Base-by-base conservation (phyloP, 352 stramenopile genomes). In the Pythium biforme region DNA sequence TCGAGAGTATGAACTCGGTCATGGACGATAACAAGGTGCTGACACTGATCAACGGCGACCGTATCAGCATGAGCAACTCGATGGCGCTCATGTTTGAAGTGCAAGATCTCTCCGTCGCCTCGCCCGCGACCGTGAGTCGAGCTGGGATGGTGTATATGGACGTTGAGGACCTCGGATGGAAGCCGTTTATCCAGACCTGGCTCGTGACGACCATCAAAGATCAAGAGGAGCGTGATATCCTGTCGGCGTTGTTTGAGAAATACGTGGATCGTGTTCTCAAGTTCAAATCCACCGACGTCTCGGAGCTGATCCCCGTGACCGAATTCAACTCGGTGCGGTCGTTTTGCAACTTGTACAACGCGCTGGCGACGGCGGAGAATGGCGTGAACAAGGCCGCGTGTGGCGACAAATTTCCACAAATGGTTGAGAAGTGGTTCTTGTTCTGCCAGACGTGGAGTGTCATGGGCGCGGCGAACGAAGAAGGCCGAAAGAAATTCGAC, bases 141-240 rank as follows among this genome's bases (percentile, higher is more conserved):
- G 90, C 92, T 22, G 94, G 94, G 29, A 96, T 98, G 78, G 91
- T 98, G 9, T 98, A 98, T 74, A 97, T 98, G 85, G 81, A 93
- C 39, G 82, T 91, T 4, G 73, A 90, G 22, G 83, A 94, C 41
- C 78, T 96, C 23, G 82, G 87, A 10, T 95, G 83, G 82, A 76
- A 70, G 4, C 83, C 86, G 3, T 92, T 91, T 20, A 79, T 95
- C 15, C 72, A 88, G 37, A 90, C 84, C 17, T 95, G 84, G 84
- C 67, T 92, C 3, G 37, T 62, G 12, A 92, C 77, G 23, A 89
- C 72, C 23, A 92, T 95, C 56, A 22, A 53, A 11, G 56, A 81
- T 15, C 55, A 70, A 23, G 86, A 93, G 47, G 83, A 95, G 60
- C 78, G 79, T 12, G 83, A 92, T 19, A 71, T 92, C 1, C 63